Evolutionary conservation across 2,329 filamentous ascomycete species (phyloP).

Genomic region (Hawksworthiomyces lignivorus): DNA sequence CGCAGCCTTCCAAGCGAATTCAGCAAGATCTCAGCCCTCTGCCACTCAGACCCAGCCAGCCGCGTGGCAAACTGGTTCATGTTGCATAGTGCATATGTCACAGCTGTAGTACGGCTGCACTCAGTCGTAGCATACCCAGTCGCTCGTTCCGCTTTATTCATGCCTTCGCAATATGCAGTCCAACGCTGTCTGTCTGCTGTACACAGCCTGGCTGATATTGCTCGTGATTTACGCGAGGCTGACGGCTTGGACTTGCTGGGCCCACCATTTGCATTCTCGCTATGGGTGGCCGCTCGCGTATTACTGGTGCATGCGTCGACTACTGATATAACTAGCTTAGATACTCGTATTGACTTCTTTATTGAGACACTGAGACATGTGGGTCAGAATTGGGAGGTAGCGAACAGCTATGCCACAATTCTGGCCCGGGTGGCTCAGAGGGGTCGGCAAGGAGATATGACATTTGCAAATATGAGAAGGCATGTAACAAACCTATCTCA

Average conservation of each 20-base stretch:
- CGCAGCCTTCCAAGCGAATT: constrained; percentile 76
- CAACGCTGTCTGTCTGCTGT: constrained; percentile 78
- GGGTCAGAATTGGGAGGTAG: constrained; percentile 79
- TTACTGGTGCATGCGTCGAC: constrained; percentile 88
- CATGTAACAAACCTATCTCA: no score
- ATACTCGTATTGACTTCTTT: constrained; percentile 71
- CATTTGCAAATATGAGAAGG: constrained; percentile 82
- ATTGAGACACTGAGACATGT: constrained; percentile 75
- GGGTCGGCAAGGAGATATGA: constrained; percentile 72
- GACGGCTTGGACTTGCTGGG: constrained; percentile 72
- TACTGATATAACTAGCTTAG: constrained; percentile 36
- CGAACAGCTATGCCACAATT: constrained; percentile 70
- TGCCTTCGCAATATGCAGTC: constrained; percentile 74
- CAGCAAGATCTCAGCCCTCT: constrained; percentile 72
- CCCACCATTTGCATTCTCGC: constrained; percentile 81
- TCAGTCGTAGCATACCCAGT: constrained; percentile 89
- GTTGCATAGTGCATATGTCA: constrained; percentile 84
- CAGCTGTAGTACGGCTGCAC: constrained; percentile 80
- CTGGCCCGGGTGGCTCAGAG: constrained; percentile 79
- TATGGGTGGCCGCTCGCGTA: constrained; percentile 84
- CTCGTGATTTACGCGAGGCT: constrained; percentile 69
- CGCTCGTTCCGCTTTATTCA: constrained; percentile 78
- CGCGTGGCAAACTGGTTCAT: constrained; percentile 82
- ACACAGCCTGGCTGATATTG: constrained; percentile 70
- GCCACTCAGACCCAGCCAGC: constrained; percentile 58